Percentiles rank a stretch among this genome's conserved stretches.
phyloP scores from a whole-genome alignment of 106 monocot genomes.

The Xerophyta viscosa region DNA sequence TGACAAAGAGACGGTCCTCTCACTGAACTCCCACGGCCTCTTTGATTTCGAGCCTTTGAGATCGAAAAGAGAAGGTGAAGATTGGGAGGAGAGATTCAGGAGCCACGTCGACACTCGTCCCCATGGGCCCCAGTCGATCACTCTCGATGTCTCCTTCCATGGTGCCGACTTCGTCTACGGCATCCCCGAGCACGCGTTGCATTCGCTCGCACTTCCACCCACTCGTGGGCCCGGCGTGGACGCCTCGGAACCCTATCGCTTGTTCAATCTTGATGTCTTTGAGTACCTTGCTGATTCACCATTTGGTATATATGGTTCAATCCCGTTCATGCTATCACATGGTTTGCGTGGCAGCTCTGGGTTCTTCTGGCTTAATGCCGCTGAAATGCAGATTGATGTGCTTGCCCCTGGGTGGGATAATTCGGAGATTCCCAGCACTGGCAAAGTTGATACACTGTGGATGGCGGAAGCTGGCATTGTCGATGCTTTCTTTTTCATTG shows the following conservation, averaged over 20 bases:
- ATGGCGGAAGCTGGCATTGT: constrained; percentile 94
- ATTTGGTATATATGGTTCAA: constrained; percentile 89
- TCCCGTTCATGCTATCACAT: constrained; percentile 96
- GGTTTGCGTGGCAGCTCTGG: constrained; percentile 45
- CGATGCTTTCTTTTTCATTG: constrained; percentile 89
- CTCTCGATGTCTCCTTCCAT: constrained; percentile 81
- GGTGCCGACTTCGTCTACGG: constrained; percentile 91
- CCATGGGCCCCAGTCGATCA: constrained; percentile 82
- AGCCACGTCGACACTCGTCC: constrained; percentile 81
- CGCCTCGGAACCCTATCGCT: constrained; percentile 78
- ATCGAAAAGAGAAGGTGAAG: constrained; percentile 55
- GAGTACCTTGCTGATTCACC: constrained; percentile 89
- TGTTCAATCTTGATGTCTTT: constrained; percentile 95
- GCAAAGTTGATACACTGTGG: constrained; percentile 74
- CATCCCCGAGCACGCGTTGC: constrained; percentile 85
- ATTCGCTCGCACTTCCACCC: constrained; percentile 45
- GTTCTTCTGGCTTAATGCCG: constrained; percentile 98
- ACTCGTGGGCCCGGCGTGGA: constrained; percentile 86
- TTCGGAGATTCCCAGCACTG: not conserved
- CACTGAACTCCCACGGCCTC: constrained; percentile 80
- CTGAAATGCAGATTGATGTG: constrained; percentile 99
- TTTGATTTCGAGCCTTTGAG: constrained; percentile 91
- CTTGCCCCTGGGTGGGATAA: constrained; percentile 79
- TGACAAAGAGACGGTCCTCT: constrained; percentile 42
- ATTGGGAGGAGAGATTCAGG: constrained; percentile 84